Conservation (phyloP, 2,329 filamentous ascomycete genomes). For the Cladophialophora psammophila region DNA sequence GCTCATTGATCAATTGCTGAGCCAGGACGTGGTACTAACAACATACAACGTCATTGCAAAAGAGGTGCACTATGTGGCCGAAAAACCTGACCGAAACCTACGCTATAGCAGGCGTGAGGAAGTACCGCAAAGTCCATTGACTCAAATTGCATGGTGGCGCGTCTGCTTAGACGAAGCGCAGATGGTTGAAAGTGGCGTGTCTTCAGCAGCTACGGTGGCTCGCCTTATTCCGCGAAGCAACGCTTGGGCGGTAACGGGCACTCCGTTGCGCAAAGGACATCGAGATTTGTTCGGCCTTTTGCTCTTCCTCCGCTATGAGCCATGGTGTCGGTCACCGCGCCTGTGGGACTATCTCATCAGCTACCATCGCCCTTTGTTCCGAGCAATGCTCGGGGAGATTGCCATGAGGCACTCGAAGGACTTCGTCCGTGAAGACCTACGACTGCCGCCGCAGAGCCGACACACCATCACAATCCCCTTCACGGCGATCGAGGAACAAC, state of each 20-base stretch:
- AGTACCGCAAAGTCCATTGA: conserved; percentile 75
- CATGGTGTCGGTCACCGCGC: conserved; percentile 70
- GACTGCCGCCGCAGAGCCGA: conserved; percentile 81
- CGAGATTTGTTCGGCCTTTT: conserved; percentile 81
- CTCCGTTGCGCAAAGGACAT: conserved; percentile 81
- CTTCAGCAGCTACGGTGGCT: conserved; percentile 80
- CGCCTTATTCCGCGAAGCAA: conserved; percentile 81
- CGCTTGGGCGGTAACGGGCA: conserved; percentile 92
- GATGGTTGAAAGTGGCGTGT: conserved; percentile 90
- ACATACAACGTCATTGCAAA: conserved; percentile 74
- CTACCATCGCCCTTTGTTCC: conserved; percentile 69
- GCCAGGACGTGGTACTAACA: conserved; percentile 65
- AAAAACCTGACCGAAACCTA: conserved; percentile 74
- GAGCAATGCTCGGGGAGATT: conserved; percentile 72
- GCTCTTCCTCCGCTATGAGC: conserved; percentile 79
- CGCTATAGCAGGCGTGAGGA: conserved; percentile 69
- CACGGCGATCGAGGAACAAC: conserved; percentile 86
- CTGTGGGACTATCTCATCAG: conserved; percentile 73
- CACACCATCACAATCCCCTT: conserved; percentile 90
- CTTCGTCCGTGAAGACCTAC: conserved; percentile 77
- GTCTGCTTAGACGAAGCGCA: conserved; percentile 76
- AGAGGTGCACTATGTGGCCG: conserved; percentile 79
- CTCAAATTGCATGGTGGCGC: conserved; percentile 87
- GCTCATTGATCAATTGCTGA: conserved; percentile 56
- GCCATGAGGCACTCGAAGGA: conserved; percentile 87